Conservation (phyloP, 768 basidiomycete species). For the Chalciporus pseudorubinellus region DNA sequence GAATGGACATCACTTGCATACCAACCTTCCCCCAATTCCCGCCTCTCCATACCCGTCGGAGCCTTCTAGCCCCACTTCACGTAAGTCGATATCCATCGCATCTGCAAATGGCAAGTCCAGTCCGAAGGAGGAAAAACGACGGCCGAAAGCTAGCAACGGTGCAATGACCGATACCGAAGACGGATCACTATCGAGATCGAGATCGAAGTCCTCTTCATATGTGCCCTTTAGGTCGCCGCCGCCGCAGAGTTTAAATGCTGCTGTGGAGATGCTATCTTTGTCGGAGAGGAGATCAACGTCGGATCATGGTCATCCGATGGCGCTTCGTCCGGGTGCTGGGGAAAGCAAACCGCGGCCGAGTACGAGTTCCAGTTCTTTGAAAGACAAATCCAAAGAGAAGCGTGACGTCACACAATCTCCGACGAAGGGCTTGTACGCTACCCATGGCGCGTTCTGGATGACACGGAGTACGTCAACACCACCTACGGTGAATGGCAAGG, state of each 20-base stretch:
- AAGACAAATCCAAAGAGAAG: conserved; percentile 28
- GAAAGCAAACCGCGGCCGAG: conserved; percentile 33
- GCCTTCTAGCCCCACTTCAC: conserved; percentile 54
- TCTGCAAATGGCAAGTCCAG: conserved; percentile 35
- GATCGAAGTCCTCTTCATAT: conserved; percentile 55
- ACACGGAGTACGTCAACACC: conserved; percentile 36
- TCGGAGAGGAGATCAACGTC: conserved; percentile 31
- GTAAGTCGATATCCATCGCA: conserved; percentile 38
- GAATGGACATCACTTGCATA: conserved; percentile 34
- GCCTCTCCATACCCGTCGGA: conserved; percentile 69
- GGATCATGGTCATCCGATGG: conserved; percentile 24
- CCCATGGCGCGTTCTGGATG: conserved; percentile 33
- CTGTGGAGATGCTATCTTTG: conserved; percentile 57
- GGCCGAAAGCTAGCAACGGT: conserved; percentile 23
- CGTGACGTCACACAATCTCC: conserved; percentile 42
- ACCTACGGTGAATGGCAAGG: conserved; percentile 56
- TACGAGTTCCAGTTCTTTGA: conserved; percentile 26
- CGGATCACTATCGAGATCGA: conserved; percentile 45
- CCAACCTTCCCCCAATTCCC: conserved; percentile 59
- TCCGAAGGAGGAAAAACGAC: conserved; percentile 35
- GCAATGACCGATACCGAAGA: conserved; percentile 30
- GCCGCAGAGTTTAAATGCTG: conserved; percentile 72
- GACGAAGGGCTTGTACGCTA: conserved; percentile 41
- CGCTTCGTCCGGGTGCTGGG: conserved; percentile 12
- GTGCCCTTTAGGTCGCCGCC: conserved; percentile 52